phyloP scores from a whole-genome alignment of 176 grass and related monocot species.

The Areca catechu region DNA sequence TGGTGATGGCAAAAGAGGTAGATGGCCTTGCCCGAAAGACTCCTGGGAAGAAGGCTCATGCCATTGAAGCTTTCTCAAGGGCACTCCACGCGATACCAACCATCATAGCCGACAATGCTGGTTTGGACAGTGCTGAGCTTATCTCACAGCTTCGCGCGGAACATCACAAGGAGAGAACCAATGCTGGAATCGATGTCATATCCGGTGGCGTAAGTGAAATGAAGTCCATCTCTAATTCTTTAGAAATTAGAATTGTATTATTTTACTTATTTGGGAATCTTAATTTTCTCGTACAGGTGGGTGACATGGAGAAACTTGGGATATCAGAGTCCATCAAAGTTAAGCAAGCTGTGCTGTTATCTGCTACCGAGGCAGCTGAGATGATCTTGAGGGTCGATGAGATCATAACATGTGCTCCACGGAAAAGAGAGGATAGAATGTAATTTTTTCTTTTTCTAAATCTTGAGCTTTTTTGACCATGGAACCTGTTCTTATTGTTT shows the following conservation, averaged over 20 bases:
- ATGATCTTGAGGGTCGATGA: conserved; percentile 51
- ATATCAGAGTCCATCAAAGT: conserved; percentile 54
- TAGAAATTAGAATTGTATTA: too few species aligned
- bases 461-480: too few species aligned
- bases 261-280: not conserved
- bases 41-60: conserved; percentile 87
- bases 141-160: conserved; percentile 95
- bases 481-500: too few species aligned
- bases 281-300: conserved; percentile 17
- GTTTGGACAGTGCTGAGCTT: conserved; percentile 73
- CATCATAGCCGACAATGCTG: conserved; percentile 84
- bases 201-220: conserved; percentile 47
- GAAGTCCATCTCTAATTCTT: too few species aligned
- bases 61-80: conserved; percentile 73
- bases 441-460: conserved; percentile 9
- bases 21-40: conserved; percentile 81
- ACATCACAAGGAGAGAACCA: conserved; percentile 71
- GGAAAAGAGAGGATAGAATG: conserved; percentile 46
- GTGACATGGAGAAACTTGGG: conserved; percentile 42
- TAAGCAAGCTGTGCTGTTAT: conserved; percentile 47
- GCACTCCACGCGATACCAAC: conserved; percentile 83
- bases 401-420: conserved; percentile 46
- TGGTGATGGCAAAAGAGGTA: conserved; percentile 84
- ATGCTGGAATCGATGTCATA: conserved; percentile 74
- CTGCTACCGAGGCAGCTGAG: conserved; percentile 45